A percentile compares a stretch with the other conserved stretches of the same genome.
Evolutionary conservation across 495 filamentous ascomycete genomes (phyloP).

Genomic region (Evernia prunastri): DNA sequence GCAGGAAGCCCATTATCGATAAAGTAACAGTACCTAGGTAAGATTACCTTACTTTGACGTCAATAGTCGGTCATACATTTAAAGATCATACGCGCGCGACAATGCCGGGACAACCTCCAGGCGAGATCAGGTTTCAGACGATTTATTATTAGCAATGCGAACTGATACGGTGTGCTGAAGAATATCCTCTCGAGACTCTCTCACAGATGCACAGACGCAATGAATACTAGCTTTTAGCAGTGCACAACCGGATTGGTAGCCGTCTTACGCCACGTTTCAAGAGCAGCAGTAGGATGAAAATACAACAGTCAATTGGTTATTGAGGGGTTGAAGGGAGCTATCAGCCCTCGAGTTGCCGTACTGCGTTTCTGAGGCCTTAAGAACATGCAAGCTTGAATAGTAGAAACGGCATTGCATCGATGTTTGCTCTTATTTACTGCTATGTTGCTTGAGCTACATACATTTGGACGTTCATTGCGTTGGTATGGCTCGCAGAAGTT

Average conservation of each 20-base stretch:
- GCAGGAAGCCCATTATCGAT: constrained; percentile 9
- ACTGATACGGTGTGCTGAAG: too few relatives aligned
- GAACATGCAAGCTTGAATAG: background rate
- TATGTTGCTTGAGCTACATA: background rate
- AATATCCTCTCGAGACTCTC: too few relatives aligned
- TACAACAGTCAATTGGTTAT: background rate
- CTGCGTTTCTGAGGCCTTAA: background rate
- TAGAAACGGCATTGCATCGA: background rate
- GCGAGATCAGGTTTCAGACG: too few relatives aligned
- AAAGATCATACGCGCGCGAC: too few relatives aligned
- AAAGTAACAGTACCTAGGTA: too few relatives aligned
- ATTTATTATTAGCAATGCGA: too few relatives aligned
- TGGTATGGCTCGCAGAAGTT: background rate
- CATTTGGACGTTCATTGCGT: background rate
- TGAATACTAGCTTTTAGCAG: too few relatives aligned
- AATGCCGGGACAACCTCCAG: too few relatives aligned
- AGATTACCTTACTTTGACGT: too few relatives aligned
- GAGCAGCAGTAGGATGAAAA: background rate
- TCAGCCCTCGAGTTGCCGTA: background rate
- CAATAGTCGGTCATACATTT: too few relatives aligned
- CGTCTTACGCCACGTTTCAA: background rate
- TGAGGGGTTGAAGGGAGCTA: background rate
- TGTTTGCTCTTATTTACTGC: background rate
- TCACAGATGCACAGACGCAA: too few relatives aligned
- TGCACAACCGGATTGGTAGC: background rate